Evolutionary conservation across 306 rosid species (phyloP), one percentile per base, ranked within the genome.

Genomic region (Vigna mungo): DNA sequence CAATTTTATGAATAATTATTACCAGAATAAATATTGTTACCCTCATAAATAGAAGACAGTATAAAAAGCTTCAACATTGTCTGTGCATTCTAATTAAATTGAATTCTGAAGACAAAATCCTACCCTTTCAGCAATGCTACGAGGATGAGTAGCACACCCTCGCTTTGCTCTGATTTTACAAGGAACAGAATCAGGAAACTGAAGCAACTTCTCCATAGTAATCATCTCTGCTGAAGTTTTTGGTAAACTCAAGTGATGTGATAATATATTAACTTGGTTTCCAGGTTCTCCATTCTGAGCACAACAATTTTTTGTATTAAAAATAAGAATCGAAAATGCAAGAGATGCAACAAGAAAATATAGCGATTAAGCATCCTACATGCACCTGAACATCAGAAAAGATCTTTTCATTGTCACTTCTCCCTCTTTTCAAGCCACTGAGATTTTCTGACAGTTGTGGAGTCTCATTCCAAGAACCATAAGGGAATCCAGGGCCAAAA

Each of bases 41-140:
- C 9, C 8, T 15, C 37, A 4, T 12, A 2, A 23, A 23, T 4
- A 11, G 36, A 13, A 25, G 27, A 23, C 27, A 2, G 27, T 30
- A 7, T 16, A 7, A 32, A 15, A 60, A 15, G 7, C 13, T 32
- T 61, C 16, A 7, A 12, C 7, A 32, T 7, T 32, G 7, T 61
- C 1, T 0, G 13, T 32, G 0, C 6, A 15, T 61, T 30, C 6
- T 6, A 16, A 16, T 32, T 61, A 32, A 61, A 61, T 61, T 16
- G 16, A 32, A 34, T 61, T 25, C 23, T 17, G 17, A 12, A 39
- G 65, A 23, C 1, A 59, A 72, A 8, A 58, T 49, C 73, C 62
- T 87, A 92, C 98, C 85, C 98, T 84, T 87, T 94, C 98, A 10
- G 98, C 98, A 78, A 94, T 92, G 86, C 98, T 94, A 83, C 98